Base-by-base conservation (phyloP, 2,329 filamentous ascomycete species). In the Paramyrothecium sp. region DNA sequence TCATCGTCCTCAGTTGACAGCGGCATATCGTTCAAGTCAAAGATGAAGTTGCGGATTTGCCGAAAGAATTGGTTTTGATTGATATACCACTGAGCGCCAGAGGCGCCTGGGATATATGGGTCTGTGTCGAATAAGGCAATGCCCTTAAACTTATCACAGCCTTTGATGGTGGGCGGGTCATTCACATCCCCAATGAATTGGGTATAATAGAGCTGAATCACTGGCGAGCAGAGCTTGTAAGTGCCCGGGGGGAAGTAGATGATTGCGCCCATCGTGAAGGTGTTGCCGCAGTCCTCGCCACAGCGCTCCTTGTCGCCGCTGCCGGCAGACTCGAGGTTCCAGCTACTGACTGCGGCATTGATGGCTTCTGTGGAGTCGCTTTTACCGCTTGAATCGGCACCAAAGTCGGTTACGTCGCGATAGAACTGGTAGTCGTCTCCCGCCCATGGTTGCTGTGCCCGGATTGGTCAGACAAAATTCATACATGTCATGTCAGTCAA, bases 191-290 rank as follows among this genome's bases (percentile, higher is more conserved):
- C 89, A 19, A 91, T 80, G 60, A 93, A 80, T 70, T 90, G 87
- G 1, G 90, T 91, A 69, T 91, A 90, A 74, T 92, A 94, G 73
- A 86, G 87, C 68, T 88, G 84, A 47, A 89, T 72, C 10, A 22
- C 26, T 5, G 48, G 19, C 5, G 11, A 13, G 10, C 13, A 48
- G 8, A 48, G 13, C 46, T n/a, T 12, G 19, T 48, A 50, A 13
- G 13, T 3, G 30, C 49, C 21, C 13, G n/a, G 5, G 7, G 49
- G 49, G 23, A 51, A 51, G 17, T 26, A 51, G 13, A 51, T 23
- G n/a, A 51, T 30, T 7, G 21, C 49, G 3, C 26, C 26, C 23
- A 16, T 5, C 7, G 13, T 33, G 13, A 23, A 23, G 3, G 49
- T 33, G 17, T 19, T 19, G 7, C 26, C 26, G 17, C 49, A 51